phyloP scores from a whole-genome alignment of 257 asterid species.

The Handroanthus guayacan region DNA sequence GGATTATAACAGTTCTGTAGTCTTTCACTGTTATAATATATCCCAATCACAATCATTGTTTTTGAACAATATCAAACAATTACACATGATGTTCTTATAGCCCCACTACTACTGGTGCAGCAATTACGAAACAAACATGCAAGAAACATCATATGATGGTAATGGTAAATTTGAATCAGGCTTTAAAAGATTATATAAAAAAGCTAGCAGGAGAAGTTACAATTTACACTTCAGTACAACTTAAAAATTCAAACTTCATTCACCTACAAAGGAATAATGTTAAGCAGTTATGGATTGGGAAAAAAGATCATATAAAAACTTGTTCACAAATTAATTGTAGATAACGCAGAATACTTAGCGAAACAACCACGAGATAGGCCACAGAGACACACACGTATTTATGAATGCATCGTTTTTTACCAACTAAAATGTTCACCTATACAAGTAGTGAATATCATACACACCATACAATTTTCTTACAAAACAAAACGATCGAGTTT shows the following conservation, averaged over 20 bases:
- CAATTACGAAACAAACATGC: background rate
- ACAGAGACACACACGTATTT: background rate
- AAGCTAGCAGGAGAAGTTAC: background rate
- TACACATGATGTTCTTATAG: background rate
- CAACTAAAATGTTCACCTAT: background rate
- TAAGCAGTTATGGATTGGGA: background rate
- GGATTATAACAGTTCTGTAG: too few species aligned
- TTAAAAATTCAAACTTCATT: background rate
- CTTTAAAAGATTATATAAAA: constrained; percentile 13
- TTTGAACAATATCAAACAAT: background rate
- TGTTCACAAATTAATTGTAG: background rate
- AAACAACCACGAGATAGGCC: background rate
- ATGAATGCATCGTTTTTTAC: background rate
- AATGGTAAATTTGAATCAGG: background rate
- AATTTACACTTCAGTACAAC: background rate
- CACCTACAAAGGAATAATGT: background rate
- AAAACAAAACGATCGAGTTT: background rate
- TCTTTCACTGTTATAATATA: background rate
- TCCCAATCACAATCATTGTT: too few species aligned
- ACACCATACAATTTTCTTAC: background rate
- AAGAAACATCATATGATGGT: background rate
- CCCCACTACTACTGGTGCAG: background rate
- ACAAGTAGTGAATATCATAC: background rate
- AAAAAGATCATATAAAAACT: background rate
- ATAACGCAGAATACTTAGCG: background rate